Percentiles rank a stretch among this genome's conserved stretches.
Conservation (phyloP, 2,329 filamentous ascomycete genomes). For the Zymoseptoria ardabiliae region DNA sequence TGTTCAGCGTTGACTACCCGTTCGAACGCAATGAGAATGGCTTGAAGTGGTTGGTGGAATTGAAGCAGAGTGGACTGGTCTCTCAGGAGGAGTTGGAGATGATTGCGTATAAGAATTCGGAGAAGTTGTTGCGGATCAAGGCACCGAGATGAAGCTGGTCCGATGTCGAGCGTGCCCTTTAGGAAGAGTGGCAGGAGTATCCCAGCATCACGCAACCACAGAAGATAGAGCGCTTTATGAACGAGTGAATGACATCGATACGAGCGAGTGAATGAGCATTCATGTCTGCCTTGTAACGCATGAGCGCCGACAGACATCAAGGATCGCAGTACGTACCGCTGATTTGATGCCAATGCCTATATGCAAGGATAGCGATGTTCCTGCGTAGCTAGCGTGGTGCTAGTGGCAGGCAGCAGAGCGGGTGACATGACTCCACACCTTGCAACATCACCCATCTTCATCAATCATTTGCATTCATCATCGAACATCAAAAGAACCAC, state of each 20-base stretch:
- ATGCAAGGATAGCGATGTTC: background rate
- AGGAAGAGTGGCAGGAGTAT: too few relatives aligned
- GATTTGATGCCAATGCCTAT: background rate
- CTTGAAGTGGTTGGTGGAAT: slow-evolving; percentile 42
- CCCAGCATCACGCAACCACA: too few relatives aligned
- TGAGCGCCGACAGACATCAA: background rate
- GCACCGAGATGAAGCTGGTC: slow-evolving; percentile 15
- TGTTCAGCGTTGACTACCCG: slow-evolving; percentile 55
- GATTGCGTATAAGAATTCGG: slow-evolving; percentile 47
- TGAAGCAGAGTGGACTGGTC: slow-evolving; percentile 46
- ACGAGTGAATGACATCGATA: background rate
- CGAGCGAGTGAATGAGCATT: background rate
- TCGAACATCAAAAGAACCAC: background rate
- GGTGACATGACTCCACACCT: background rate
- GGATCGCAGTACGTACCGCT: background rate
- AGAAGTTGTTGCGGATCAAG: slow-evolving; percentile 38
- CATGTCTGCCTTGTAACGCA: background rate
- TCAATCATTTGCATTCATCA: background rate
- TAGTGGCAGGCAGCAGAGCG: background rate
- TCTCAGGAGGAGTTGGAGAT: slow-evolving; percentile 42
- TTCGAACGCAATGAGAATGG: slow-evolving; percentile 48
- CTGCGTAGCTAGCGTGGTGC: background rate
- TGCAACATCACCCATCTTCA: background rate
- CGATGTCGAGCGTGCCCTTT: background rate
- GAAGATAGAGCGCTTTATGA: background rate